These are phyloP conservation scores for Calcarisporium arbuscula DNA, from an alignment of 2,329 filamentous ascomycete genomes.

Conservation along the genomic window DNA sequence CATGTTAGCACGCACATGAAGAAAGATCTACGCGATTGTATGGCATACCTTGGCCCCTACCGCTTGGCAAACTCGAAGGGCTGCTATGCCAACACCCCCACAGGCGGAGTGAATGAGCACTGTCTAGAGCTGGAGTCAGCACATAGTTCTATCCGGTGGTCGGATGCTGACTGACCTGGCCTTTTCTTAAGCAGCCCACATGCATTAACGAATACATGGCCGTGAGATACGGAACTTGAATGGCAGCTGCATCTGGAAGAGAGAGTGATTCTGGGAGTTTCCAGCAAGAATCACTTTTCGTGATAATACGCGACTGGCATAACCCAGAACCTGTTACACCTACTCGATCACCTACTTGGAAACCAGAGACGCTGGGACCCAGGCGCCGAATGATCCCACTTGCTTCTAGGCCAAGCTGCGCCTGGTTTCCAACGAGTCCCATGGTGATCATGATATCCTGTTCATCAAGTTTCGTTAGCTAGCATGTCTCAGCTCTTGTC, in stretches of 20 bases:
- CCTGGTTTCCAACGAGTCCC: neutral
- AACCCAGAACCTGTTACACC: neutral
- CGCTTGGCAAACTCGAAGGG: conserved; percentile 4
- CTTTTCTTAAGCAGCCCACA: neutral
- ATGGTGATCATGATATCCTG: neutral
- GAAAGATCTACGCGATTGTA: neutral
- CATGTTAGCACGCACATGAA: neutral
- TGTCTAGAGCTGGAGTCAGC: neutral
- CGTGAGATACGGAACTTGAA: neutral
- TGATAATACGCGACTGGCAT: neutral
- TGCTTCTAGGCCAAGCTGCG: neutral
- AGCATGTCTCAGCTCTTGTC: neutral
- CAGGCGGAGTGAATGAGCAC: conserved; percentile 7
- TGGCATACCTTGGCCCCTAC: neutral
- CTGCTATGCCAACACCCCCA: conserved; percentile 6
- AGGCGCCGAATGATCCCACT: neutral
- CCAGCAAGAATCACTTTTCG: neutral
- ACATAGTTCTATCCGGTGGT: no score
- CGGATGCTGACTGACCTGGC: neutral
- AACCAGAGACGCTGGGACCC: neutral
- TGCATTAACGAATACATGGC: neutral
- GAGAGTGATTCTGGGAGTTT: neutral
- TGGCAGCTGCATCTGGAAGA: neutral
- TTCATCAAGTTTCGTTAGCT: neutral
- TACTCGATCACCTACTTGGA: neutral